phyloP scores from a whole-genome alignment of 1,284 basidiomycete species.

The Microbotryum intermedium region DNA sequence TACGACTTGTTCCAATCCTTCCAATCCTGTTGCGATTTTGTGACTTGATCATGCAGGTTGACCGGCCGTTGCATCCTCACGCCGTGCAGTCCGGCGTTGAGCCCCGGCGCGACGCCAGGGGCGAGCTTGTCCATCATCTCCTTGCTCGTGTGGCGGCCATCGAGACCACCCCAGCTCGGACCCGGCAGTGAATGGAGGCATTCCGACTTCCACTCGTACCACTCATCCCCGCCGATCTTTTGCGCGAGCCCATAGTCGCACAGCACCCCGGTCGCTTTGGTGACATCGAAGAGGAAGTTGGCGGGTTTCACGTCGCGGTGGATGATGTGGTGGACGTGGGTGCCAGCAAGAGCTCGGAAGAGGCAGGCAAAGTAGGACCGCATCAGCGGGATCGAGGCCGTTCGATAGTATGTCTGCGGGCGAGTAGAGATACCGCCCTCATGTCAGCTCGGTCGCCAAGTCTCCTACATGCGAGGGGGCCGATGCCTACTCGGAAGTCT shows the following conservation, averaged over 20 bases:
- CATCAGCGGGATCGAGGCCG: constrained; percentile 56
- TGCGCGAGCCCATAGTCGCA: constrained; percentile 95
- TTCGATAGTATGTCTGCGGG: constrained; percentile 61
- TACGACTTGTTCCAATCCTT: neutral
- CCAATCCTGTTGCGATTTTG: constrained; percentile 12
- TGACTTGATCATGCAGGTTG: constrained; percentile 17
- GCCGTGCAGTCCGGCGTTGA: constrained; percentile 23
- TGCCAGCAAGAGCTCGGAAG: constrained; percentile 79
- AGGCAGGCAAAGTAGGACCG: constrained; percentile 85
- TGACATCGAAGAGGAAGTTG: constrained; percentile 91
- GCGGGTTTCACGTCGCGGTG: constrained; percentile 98
- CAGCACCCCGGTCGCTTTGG: constrained; percentile 71
- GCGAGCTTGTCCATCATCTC: neutral
- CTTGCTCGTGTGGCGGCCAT: constrained; percentile 10
- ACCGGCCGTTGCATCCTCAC: constrained; percentile 10
- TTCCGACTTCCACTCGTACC: constrained; percentile 31
- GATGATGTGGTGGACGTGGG: constrained; percentile 79
- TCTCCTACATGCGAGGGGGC: neutral
- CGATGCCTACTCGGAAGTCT: constrained; percentile 71
- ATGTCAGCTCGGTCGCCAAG: neutral
- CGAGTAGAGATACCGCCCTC: neutral
- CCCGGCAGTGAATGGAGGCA: constrained; percentile 35
- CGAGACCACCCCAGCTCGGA: constrained; percentile 17
- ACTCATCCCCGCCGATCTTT: constrained; percentile 30
- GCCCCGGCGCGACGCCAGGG: constrained; percentile 5